Evolutionary conservation across 2,329 filamentous ascomycete genomes (phyloP).

Genomic region (Phialophora expanda): DNA sequence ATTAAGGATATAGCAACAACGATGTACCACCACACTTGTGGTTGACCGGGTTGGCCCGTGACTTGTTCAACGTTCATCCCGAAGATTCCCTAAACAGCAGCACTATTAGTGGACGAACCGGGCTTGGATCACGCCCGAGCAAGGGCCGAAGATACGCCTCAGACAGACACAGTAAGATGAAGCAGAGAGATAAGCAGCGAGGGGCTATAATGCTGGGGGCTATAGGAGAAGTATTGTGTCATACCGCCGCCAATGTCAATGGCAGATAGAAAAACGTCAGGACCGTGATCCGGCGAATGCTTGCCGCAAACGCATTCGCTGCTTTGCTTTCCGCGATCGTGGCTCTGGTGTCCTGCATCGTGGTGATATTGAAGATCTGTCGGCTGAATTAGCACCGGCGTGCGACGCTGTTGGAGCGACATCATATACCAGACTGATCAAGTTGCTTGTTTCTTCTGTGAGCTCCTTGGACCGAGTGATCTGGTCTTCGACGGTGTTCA

Average conservation of each 20-base stretch:
- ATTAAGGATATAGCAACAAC: background rate
- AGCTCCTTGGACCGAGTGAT: background rate
- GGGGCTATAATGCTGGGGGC: background rate
- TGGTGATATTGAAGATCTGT: slow-evolving; percentile 2
- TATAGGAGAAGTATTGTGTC: background rate
- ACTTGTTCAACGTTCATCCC: slow-evolving; percentile 4
- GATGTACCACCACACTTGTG: slow-evolving; percentile 1
- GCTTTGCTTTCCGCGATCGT: slow-evolving; percentile 3
- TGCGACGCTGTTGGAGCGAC: background rate
- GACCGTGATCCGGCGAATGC: slow-evolving; percentile 5
- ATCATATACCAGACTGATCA: slow-evolving; percentile 2
- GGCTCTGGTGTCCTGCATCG: slow-evolving; percentile 7
- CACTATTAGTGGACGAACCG: background rate
- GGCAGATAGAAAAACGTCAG: slow-evolving; percentile 2
- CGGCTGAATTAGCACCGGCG: background rate
- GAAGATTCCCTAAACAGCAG: background rate
- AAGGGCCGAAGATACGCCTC: no score
- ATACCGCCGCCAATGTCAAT: slow-evolving; percentile 3
- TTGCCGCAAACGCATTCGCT: background rate
- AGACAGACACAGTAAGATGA: background rate
- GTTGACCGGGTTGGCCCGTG: background rate
- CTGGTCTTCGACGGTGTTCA: slow-evolving; percentile 2
- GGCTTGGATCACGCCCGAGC: background rate
- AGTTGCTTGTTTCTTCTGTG: background rate
- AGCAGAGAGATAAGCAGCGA: background rate